Evolutionary conservation across 352 stramenopile species (phyloP).

Genomic region (Plasmopara muralis): DNA sequence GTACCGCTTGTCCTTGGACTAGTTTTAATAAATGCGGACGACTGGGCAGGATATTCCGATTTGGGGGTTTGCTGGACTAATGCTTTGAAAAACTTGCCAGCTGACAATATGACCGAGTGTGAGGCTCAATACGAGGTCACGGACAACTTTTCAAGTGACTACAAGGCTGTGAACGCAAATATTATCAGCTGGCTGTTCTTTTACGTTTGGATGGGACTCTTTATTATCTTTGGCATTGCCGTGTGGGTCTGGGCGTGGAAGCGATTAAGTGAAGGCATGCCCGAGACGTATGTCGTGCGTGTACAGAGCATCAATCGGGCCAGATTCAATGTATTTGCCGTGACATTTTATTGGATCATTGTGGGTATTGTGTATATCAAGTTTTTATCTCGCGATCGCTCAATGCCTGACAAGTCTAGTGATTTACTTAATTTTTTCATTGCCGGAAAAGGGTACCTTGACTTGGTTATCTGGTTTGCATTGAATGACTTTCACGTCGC

Average conservation of each 20-base stretch:
- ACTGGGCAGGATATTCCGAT: conserved; percentile 83
- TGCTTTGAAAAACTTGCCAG: conserved; percentile 55
- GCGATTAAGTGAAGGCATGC: conserved; percentile 80
- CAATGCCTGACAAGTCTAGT: conserved; percentile 46
- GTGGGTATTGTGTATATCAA: conserved; percentile 73
- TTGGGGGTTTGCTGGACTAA: conserved; percentile 85
- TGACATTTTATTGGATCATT: conserved; percentile 85
- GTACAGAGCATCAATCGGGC: conserved; percentile 84
- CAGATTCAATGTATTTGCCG: conserved; percentile 84
- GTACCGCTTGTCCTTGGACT: conserved; percentile 49
- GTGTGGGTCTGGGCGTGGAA: conserved; percentile 86
- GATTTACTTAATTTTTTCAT: conserved; percentile 86
- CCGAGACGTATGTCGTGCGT: conserved; percentile 78
- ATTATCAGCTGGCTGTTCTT: conserved; percentile 85
- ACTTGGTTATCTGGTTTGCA: conserved; percentile 85
- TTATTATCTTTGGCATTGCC: conserved; percentile 73
- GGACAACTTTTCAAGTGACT: conserved; percentile 54
- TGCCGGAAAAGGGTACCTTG: conserved; percentile 80
- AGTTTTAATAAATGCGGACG: conserved; percentile 59
- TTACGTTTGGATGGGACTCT: conserved; percentile 82
- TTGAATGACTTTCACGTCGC: conserved; percentile 81
- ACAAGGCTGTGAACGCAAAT: conserved; percentile 78
- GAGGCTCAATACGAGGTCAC: conserved; percentile 34
- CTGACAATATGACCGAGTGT: conserved; percentile 30
- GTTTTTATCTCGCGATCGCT: conserved; percentile 57